These are phyloP conservation scores for Linum tenue DNA, from an alignment of 345 rosid genomes.

Conservation along the genomic window DNA sequence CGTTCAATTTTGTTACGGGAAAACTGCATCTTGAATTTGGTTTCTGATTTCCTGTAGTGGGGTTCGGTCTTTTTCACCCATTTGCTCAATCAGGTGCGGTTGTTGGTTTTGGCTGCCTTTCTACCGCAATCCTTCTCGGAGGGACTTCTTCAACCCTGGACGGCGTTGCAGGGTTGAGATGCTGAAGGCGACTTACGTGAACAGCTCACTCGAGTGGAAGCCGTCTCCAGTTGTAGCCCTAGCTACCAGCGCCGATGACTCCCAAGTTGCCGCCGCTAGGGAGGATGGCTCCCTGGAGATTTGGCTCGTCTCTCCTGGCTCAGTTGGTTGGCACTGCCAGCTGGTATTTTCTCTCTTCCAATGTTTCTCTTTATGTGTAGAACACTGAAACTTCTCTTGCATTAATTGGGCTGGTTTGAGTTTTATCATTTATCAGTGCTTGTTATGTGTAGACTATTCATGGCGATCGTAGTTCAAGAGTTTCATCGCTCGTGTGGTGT, in stretches of 20 bases:
- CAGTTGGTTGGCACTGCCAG: constrained; percentile 97
- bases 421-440: background rate
- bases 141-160: background rate
- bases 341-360: constrained; percentile 33
- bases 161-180: constrained; percentile 18
- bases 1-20: no score
- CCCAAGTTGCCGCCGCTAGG: constrained; percentile 80
- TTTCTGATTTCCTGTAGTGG: no score
- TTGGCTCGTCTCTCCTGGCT: constrained; percentile 93
- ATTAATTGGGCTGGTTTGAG: no score
- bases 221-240: constrained; percentile 86
- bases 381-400: background rate
- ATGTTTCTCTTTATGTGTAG: background rate
- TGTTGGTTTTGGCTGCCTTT: no score
- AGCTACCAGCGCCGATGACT: constrained; percentile 64
- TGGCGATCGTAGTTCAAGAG: constrained; percentile 62
- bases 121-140: background rate
- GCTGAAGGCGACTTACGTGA: constrained; percentile 45
- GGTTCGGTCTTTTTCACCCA: no score
- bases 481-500: constrained; percentile 85
- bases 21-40: no score
- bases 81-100: no score
- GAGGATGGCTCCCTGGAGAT: constrained; percentile 92
- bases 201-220: constrained; percentile 76
- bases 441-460: constrained; percentile 50